Evolutionary conservation across 192 early-diverging fungal species (phyloP).

Genomic region (Coemansia sp.): DNA sequence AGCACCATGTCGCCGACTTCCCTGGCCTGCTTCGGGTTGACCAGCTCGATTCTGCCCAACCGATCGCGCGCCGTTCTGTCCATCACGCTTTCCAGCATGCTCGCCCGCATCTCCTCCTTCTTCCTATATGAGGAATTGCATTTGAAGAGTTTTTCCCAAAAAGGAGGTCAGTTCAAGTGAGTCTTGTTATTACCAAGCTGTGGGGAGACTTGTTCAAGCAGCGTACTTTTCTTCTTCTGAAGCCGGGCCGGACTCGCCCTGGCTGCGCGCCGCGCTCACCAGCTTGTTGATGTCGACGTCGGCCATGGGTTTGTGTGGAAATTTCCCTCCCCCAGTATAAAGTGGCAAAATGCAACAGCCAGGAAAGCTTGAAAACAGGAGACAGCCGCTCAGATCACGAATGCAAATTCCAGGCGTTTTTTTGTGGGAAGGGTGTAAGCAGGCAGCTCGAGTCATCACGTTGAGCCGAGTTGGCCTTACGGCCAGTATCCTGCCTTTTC

Average conservation of each 20-base stretch:
- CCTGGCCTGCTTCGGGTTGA: conserved; percentile 78
- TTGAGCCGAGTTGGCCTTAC: too few relatives aligned
- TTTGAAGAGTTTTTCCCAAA: too few relatives aligned
- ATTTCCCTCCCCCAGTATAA: too few relatives aligned
- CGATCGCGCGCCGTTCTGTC: conserved; percentile 78
- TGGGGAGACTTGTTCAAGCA: background rate
- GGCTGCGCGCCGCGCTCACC: background rate
- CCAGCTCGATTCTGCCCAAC: conserved; percentile 83
- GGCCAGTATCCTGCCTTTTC: too few relatives aligned
- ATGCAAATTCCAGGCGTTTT: too few relatives aligned
- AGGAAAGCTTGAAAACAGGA: too few relatives aligned
- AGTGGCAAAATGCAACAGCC: background rate
- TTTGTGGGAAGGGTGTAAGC: too few relatives aligned
- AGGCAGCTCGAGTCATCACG: too few relatives aligned
- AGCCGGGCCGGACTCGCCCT: background rate
- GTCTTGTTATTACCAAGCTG: too few relatives aligned
- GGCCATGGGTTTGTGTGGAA: too few relatives aligned
- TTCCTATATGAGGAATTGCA: conserved; percentile 35
- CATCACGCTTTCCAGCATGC: conserved; percentile 78
- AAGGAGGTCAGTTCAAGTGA: too few relatives aligned
- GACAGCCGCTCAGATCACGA: too few relatives aligned
- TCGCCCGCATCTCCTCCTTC: conserved; percentile 79
- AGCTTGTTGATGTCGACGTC: conserved; percentile 17
- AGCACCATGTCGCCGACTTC: background rate
- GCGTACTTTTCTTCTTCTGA: conserved; percentile 4